These are phyloP conservation scores for Pichia paraexigua DNA, from an alignment of 805 yeast species.

Conservation along the genomic window DNA sequence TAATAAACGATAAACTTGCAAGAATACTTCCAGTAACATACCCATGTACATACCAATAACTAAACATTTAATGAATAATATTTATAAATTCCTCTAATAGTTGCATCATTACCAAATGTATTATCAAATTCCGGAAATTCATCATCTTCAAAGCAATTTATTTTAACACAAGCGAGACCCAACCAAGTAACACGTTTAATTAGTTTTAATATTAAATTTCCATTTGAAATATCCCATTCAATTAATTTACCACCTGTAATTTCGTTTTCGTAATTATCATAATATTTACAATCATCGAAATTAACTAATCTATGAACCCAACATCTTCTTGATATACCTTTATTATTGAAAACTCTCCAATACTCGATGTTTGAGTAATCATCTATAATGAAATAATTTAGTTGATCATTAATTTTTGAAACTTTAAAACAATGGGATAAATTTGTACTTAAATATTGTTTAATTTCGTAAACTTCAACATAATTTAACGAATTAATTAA, in stretches of 20 bases:
- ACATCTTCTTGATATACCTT: slow-evolving; percentile 62
- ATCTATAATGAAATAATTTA: neutral
- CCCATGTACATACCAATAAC: neutral
- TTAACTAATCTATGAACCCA: slow-evolving; percentile 42
- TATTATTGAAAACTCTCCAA: slow-evolving; percentile 47
- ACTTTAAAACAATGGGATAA: slow-evolving; percentile 8
- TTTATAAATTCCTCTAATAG: slow-evolving; percentile 46
- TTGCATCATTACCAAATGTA: slow-evolving; percentile 46
- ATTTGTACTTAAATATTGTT: slow-evolving; percentile 41
- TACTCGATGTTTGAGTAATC: slow-evolving; percentile 11
- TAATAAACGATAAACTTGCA: neutral
- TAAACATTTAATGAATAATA: slow-evolving; percentile 48
- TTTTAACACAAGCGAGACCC: slow-evolving; percentile 45
- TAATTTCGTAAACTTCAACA: slow-evolving; percentile 53
- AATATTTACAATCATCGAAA: slow-evolving; percentile 6
- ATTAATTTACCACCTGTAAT: slow-evolving; percentile 26
- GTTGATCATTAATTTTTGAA: slow-evolving; percentile 17
- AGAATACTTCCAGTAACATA: neutral
- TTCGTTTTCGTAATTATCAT: slow-evolving; percentile 25
- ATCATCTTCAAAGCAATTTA: slow-evolving; percentile 47
- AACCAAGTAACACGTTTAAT: slow-evolving; percentile 40
- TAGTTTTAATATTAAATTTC: slow-evolving; percentile 46
- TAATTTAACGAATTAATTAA: neutral
- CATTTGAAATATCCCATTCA: slow-evolving; percentile 56
- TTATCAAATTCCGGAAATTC: slow-evolving; percentile 33